These are phyloP conservation scores for Aureobasidium sp. DNA, from an alignment of 2,329 filamentous ascomycete genomes.

Conservation along the genomic window DNA sequence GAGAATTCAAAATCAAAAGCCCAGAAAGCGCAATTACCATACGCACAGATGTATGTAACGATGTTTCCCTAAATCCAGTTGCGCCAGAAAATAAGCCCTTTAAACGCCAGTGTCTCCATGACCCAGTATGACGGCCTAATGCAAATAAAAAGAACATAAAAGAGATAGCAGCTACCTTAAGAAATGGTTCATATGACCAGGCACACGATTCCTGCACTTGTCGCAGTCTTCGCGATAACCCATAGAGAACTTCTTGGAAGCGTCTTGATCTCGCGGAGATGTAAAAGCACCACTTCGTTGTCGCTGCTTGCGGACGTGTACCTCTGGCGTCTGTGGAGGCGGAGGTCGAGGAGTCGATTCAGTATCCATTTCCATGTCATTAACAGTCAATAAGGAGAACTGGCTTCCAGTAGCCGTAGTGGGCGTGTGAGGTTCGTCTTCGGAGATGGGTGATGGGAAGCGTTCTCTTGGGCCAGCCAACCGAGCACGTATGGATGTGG, in stretches of 20 bases:
- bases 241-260: slow-evolving; percentile 27
- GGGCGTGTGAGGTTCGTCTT: slow-evolving; percentile 28
- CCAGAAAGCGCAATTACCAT: not conserved
- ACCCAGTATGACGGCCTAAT: not conserved
- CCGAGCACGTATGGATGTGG: not conserved
- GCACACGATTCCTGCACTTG: slow-evolving; percentile 39
- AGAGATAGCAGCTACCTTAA: slow-evolving; percentile 16
- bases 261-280: slow-evolving; percentile 9
- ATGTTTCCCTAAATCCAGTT: not conserved
- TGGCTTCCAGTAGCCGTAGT: slow-evolving; percentile 26
- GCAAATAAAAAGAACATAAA: not conserved
- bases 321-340: slow-evolving; percentile 17
- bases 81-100: not conserved
- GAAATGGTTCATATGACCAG: slow-evolving; percentile 43
- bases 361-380: slow-evolving; percentile 27
- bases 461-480: slow-evolving; percentile 10
- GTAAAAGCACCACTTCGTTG: slow-evolving; percentile 27
- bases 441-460: slow-evolving; percentile 27
- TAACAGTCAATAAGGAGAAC: slow-evolving; percentile 28
- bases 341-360: slow-evolving; percentile 1
- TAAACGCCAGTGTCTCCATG: not conserved
- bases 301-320: slow-evolving; percentile 26
- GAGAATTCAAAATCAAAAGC: not conserved
- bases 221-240: slow-evolving; percentile 42
- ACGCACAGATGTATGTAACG: not conserved